phyloP scores from a whole-genome alignment of 2,329 filamentous ascomycete genomes.

The Zalaria sp. region DNA sequence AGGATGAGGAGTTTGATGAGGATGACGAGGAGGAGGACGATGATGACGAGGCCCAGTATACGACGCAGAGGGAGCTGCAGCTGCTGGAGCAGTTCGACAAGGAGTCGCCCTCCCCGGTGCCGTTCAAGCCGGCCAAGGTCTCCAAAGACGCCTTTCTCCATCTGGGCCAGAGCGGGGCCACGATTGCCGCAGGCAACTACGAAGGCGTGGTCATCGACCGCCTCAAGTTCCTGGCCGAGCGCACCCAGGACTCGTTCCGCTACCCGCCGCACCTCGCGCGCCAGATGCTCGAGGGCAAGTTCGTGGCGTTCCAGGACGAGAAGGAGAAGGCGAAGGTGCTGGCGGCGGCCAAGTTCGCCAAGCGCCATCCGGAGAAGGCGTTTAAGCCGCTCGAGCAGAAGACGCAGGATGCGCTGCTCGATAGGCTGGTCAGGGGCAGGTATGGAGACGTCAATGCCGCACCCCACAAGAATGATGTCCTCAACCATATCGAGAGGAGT shows the following conservation, averaged over 20 bases:
- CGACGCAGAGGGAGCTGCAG: conserved; percentile 7
- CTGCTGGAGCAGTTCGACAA: conserved; percentile 8
- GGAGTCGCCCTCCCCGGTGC: conserved; percentile 6
- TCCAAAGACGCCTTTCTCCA: conserved; percentile 7
- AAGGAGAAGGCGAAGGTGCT: conserved; percentile 9
- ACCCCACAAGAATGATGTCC: conserved; percentile 9
- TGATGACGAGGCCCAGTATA: conserved; percentile 2
- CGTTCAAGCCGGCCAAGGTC: conserved; percentile 5
- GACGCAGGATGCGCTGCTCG: conserved; percentile 8
- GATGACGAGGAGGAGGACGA: conserved; percentile 3
- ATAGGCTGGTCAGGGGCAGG: conserved; percentile 12
- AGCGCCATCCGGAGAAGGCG: conserved; percentile 1
- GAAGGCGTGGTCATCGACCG: conserved; percentile 14
- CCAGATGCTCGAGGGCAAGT: conserved; percentile 9
- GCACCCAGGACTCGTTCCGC: conserved; percentile 7
- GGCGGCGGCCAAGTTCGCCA: conserved; percentile 4
- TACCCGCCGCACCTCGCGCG: conserved; percentile 8
- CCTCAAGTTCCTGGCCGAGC: conserved; percentile 9
- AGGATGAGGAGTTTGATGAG: not conserved
- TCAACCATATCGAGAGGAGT: conserved; percentile 11
- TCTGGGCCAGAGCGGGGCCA: conserved; percentile 10
- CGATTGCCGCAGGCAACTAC: conserved; percentile 12
- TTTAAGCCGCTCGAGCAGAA: conserved; percentile 3
- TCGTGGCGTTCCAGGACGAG: conserved; percentile 8
- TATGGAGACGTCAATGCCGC: conserved; percentile 10